These are phyloP conservation scores for Sicyos baderoa DNA, from an alignment of 306 rosid genomes.

Conservation along the genomic window DNA sequence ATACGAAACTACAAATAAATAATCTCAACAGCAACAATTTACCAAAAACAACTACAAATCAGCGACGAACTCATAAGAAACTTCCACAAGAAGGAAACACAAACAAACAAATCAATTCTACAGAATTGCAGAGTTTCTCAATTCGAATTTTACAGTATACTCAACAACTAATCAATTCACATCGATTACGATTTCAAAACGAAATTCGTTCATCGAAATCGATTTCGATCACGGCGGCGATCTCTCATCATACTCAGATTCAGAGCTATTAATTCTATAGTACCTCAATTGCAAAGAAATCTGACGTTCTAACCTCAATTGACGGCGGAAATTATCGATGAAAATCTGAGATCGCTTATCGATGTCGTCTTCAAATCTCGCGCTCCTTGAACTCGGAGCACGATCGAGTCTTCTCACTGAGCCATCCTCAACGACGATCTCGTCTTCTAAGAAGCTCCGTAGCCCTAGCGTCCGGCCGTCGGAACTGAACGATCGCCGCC, in stretches of 20 bases:
- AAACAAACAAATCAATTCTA: conserved; percentile 1
- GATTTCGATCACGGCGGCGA: neutral
- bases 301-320: conserved; percentile 40
- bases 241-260: neutral
- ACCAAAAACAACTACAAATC: neutral
- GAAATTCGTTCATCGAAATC: neutral
- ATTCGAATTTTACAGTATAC: neutral
- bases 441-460: conserved; percentile 31
- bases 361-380: conserved; percentile 31
- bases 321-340: conserved; percentile 45
- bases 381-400: conserved; percentile 18
- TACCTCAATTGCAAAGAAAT: conserved; percentile 40
- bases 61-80: neutral
- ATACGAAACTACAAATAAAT: neutral
- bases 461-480: conserved; percentile 18
- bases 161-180: neutral
- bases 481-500: conserved; percentile 22
- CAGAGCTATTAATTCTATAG: conserved; percentile 11
- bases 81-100: neutral
- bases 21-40: neutral
- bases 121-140: neutral
- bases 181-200: neutral
- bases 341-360: conserved; percentile 53
- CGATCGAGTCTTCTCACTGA: conserved; percentile 21
- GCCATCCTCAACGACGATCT: conserved; percentile 12